These are phyloP conservation scores for Asterophora lycoperdoides DNA, from an alignment of 768 basidiomycete species.

Conservation along the genomic window DNA sequence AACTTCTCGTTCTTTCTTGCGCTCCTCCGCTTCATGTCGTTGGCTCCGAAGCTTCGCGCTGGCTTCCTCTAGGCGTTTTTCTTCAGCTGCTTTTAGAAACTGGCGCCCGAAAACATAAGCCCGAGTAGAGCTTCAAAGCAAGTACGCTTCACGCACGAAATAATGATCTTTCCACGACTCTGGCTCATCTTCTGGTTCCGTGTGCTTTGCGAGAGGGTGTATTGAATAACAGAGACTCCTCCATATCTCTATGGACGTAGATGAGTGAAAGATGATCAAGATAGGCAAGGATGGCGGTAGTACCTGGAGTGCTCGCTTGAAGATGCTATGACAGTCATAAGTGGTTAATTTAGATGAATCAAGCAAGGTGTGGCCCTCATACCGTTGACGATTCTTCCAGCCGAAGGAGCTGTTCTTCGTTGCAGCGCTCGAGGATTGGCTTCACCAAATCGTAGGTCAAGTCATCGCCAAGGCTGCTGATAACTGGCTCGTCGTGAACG, in stretches of 20 bases:
- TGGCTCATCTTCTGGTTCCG: slow-evolving; percentile 39
- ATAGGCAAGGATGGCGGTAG: slow-evolving; percentile 1
- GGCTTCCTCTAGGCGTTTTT: slow-evolving; percentile 59
- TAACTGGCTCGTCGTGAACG: slow-evolving; percentile 37
- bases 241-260: slow-evolving; percentile 54
- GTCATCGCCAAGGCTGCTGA: slow-evolving; percentile 59
- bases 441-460: slow-evolving; percentile 61
- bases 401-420: slow-evolving; percentile 61
- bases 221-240: slow-evolving; percentile 56
- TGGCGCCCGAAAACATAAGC: slow-evolving; percentile 23
- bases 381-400: slow-evolving; percentile 73
- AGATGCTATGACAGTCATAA: slow-evolving; percentile 39
- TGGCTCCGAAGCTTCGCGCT: slow-evolving; percentile 59
- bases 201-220: slow-evolving; percentile 50
- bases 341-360: background rate
- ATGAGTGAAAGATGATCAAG: slow-evolving; percentile 5
- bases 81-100: slow-evolving; percentile 56
- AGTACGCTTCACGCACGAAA: slow-evolving; percentile 43
- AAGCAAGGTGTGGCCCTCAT: slow-evolving; percentile 23
- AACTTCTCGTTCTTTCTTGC: slow-evolving; percentile 73
- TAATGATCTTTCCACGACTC: slow-evolving; percentile 68
- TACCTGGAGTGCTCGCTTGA: slow-evolving; percentile 52
- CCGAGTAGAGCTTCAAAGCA: slow-evolving; percentile 7
- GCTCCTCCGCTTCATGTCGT: slow-evolving; percentile 66
- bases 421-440: slow-evolving; percentile 73